phyloP scores from a whole-genome alignment of 495 filamentous ascomycete species.

The Margaritispora aquatica region DNA sequence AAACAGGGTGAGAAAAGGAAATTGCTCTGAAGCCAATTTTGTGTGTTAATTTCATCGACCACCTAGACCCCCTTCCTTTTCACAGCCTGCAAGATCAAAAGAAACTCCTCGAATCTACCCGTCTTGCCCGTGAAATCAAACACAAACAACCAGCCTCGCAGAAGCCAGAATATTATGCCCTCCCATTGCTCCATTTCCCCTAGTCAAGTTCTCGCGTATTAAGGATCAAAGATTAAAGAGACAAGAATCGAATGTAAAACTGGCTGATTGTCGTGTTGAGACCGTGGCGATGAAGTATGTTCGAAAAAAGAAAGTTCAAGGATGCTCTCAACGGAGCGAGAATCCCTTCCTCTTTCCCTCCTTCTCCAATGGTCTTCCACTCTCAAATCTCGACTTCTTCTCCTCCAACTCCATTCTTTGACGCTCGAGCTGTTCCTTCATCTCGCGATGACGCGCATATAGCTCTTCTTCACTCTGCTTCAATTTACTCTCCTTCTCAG shows the following conservation, averaged over 20 bases:
- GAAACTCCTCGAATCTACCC: slow-evolving; percentile 19
- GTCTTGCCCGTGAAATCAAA: slow-evolving; percentile 4
- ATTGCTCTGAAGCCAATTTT: slow-evolving; percentile 17
- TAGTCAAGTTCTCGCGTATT: slow-evolving; percentile 16
- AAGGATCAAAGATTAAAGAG: slow-evolving; percentile 26
- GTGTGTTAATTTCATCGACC: slow-evolving; percentile 20
- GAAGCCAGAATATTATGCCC: slow-evolving; percentile 19
- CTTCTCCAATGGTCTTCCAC: slow-evolving; percentile 90
- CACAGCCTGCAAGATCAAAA: slow-evolving; percentile 3
- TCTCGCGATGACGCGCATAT: slow-evolving; percentile 94
- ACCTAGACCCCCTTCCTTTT: slow-evolving; percentile 10
- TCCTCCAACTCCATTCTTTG: slow-evolving; percentile 93
- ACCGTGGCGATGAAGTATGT: slow-evolving; percentile 14
- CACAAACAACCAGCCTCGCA: slow-evolving; percentile 18
- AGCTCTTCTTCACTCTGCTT: slow-evolving; percentile 98
- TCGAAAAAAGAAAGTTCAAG: slow-evolving; percentile 1
- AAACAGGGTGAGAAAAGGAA: slow-evolving; percentile 8
- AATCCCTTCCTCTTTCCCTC: slow-evolving; percentile 97
- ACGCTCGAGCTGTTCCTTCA: slow-evolving; percentile 98
- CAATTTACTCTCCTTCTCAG: slow-evolving; percentile 98
- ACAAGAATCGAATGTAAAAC: slow-evolving; percentile 27
- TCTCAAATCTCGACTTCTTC: slow-evolving; percentile 92
- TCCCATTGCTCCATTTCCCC: slow-evolving; percentile 6
- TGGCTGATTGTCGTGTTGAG: slow-evolving; percentile 17
- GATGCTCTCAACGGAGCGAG: slow-evolving; percentile 72